These are phyloP conservation scores for Globisporangium emineosum DNA, from an alignment of 352 stramenopile genomes.

Conservation along the genomic window DNA sequence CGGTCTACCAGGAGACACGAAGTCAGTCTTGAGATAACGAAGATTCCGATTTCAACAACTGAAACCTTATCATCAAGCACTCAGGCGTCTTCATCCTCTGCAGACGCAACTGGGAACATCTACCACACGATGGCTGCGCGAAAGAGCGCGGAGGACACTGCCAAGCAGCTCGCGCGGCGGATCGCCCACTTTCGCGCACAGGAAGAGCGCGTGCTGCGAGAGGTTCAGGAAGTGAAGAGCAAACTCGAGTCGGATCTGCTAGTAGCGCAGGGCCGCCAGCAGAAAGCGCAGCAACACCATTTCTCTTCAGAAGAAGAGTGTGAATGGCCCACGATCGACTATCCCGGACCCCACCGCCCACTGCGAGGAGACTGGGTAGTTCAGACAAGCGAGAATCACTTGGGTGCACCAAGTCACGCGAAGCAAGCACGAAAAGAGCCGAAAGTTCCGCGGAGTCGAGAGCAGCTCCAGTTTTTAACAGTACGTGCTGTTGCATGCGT, in stretches of 20 bases:
- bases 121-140: constrained; percentile 43
- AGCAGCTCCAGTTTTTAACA: constrained; percentile 50
- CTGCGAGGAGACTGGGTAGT: neutral
- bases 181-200: constrained; percentile 53
- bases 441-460: constrained; percentile 32
- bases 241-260: constrained; percentile 28
- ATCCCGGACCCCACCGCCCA: neutral
- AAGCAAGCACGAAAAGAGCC: constrained; percentile 4
- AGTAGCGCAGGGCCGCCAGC: neutral
- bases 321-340: neutral
- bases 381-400: neutral
- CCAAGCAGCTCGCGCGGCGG: constrained; percentile 40
- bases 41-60: neutral
- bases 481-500: constrained; percentile 18
- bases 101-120: constrained; percentile 23
- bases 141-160: constrained; percentile 52
- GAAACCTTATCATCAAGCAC: neutral
- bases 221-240: constrained; percentile 48
- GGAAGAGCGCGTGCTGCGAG: constrained; percentile 49
- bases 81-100: neutral
- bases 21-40: neutral
- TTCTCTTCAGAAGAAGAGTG: neutral
- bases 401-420: neutral
- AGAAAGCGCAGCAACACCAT: neutral
- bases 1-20: neutral